Evolutionary conservation across 768 basidiomycete genomes (phyloP).

Genomic region (Tulasnella sp.): DNA sequence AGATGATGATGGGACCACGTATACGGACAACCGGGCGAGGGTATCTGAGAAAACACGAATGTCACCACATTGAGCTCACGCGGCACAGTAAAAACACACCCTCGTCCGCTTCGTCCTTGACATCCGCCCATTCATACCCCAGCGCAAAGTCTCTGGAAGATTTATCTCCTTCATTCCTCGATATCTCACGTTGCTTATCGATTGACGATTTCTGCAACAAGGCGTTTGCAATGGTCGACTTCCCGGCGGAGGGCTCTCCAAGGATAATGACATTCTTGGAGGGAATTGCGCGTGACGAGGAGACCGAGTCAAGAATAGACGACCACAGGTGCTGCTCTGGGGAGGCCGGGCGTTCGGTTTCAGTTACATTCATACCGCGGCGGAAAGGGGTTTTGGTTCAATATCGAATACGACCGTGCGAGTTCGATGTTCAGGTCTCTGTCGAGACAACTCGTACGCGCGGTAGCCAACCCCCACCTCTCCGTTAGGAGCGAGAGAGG

Average conservation of each 20-base stretch:
- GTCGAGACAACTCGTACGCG: too few species aligned
- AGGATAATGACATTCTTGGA: slow-evolving; percentile 81
- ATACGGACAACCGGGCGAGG: slow-evolving; percentile 78
- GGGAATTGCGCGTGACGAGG: slow-evolving; percentile 64
- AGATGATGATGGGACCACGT: slow-evolving; percentile 77
- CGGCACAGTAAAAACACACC: slow-evolving; percentile 36
- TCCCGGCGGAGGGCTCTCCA: slow-evolving; percentile 67
- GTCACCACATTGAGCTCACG: neutral
- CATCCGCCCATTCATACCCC: slow-evolving; percentile 86
- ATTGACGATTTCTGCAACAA: slow-evolving; percentile 53
- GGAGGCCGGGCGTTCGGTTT: slow-evolving; percentile 16
- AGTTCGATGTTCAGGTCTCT: too few species aligned
- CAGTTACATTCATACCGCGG: neutral
- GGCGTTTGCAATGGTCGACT: slow-evolving; percentile 59
- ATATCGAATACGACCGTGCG: neutral
- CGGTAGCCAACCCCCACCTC: too few species aligned
- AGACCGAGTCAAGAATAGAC: slow-evolving; percentile 80
- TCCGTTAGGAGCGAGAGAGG: too few species aligned
- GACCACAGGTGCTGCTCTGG: slow-evolving; percentile 67
- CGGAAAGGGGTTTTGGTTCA: neutral
- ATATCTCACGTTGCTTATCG: slow-evolving; percentile 26
- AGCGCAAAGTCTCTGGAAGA: slow-evolving; percentile 61
- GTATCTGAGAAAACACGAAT: slow-evolving; percentile 47
- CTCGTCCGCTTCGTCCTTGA: slow-evolving; percentile 88
- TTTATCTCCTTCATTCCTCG: slow-evolving; percentile 38